phyloP scores from a whole-genome alignment of 1,139 yeast species.

The Lodderomyces parapsilosis region DNA sequence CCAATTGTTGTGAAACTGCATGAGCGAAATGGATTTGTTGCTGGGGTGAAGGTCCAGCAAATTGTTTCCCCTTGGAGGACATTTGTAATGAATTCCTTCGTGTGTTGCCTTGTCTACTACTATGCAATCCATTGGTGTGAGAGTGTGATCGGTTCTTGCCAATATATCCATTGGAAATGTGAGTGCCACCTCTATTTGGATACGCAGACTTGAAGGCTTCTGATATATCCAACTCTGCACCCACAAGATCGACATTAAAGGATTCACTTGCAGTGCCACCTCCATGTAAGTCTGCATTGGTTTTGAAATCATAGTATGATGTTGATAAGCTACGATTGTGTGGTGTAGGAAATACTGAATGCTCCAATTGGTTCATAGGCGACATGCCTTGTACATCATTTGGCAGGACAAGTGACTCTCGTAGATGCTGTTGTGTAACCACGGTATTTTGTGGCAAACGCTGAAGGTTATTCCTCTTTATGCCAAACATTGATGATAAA shows the following conservation, averaged over 20 bases:
- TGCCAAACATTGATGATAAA: conserved; percentile 14
- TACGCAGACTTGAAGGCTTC: background rate
- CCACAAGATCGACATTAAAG: conserved; percentile 2
- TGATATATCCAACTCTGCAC: background rate
- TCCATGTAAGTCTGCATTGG: conserved; percentile 1
- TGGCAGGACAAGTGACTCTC: conserved; percentile 1
- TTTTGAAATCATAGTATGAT: conserved; percentile 14
- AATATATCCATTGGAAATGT: background rate
- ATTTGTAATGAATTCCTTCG: conserved; percentile 14
- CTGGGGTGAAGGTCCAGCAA: background rate
- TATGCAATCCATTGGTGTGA: conserved; percentile 12
- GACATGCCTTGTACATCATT: conserved; percentile 1
- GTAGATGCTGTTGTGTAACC: conserved; percentile 14
- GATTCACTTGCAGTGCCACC: background rate
- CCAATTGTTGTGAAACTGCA: conserved; percentile 3
- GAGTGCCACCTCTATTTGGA: background rate
- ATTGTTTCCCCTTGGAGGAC: conserved; percentile 4
- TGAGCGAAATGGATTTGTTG: background rate
- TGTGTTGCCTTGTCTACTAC: conserved; percentile 7
- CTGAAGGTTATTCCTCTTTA: conserved; percentile 6
- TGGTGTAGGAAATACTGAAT: background rate
- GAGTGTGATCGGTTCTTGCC: conserved; percentile 11
- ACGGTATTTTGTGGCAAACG: conserved; percentile 1
- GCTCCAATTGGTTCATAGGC: background rate
- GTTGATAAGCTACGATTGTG: conserved; percentile 14